Percentiles rank a stretch among this genome's conserved stretches.
Evolutionary conservation across 257 asterid genomes (phyloP).

Genomic region (Solanum corneliomulleri): DNA sequence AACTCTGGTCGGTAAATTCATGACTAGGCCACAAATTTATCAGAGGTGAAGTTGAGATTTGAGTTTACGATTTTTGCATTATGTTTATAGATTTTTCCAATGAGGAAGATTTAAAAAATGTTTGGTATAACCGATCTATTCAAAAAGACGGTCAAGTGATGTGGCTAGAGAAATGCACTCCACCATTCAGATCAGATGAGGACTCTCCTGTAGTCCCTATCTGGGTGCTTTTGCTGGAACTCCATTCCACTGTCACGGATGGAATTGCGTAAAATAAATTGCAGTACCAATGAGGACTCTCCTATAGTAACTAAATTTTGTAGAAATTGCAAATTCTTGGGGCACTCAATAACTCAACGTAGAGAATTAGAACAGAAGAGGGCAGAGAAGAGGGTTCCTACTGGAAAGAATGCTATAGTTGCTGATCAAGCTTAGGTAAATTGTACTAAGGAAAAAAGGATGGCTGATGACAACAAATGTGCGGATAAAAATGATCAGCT

Average conservation of each 20-base stretch:
- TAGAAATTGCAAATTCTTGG: background rate
- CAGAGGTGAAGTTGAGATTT: background rate
- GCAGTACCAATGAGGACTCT: background rate
- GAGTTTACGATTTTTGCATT: background rate
- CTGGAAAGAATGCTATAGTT: background rate
- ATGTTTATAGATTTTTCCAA: background rate
- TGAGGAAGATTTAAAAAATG: background rate
- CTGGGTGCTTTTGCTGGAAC: background rate
- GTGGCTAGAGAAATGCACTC: background rate
- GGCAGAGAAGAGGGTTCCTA: background rate
- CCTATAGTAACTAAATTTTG: background rate
- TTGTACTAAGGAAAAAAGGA: background rate
- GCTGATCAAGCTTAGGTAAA: background rate
- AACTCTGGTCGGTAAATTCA: background rate
- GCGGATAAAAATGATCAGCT: background rate
- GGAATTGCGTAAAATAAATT: background rate
- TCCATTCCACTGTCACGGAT: background rate
- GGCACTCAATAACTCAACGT: background rate
- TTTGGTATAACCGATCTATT: background rate
- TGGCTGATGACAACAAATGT: background rate
- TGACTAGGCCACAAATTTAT: background rate
- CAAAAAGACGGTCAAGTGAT: background rate
- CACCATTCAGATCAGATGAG: background rate
- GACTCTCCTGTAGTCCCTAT: background rate
- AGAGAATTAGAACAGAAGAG: background rate